These are phyloP conservation scores for Saccharomycopsis amapae DNA, from an alignment of 805 yeast species.

Conservation along the genomic window DNA sequence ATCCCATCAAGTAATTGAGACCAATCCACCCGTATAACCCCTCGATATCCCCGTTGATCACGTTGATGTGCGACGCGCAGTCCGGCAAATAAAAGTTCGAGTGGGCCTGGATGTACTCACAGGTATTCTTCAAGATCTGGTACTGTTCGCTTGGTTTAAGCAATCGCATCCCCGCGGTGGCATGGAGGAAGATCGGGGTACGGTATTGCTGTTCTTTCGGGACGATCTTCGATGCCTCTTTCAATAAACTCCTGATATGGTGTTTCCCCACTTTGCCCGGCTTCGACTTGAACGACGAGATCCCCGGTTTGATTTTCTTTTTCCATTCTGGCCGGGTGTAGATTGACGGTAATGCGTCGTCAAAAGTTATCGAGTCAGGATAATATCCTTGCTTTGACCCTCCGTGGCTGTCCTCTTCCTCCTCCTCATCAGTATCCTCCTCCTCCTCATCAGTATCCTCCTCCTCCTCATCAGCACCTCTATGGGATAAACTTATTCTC, in stretches of 20 bases:
- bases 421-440: conserved; percentile 9
- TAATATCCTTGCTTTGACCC: conserved; percentile 20
- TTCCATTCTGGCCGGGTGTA: conserved; percentile 39
- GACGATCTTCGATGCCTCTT: conserved; percentile 41
- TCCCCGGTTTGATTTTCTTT: conserved; percentile 49
- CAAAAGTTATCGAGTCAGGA: conserved; percentile 6
- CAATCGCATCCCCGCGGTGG: conserved; percentile 63
- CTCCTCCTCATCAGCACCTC: conserved; percentile 18
- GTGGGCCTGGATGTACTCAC: conserved; percentile 40
- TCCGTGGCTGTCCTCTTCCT: conserved; percentile 22
- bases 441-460: conserved; percentile 12
- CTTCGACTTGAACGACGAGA: conserved; percentile 41
- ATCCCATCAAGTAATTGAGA: conserved; percentile 46
- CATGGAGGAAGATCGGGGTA: conserved; percentile 63
- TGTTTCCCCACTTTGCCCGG: conserved; percentile 46
- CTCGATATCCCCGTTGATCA: conserved; percentile 58
- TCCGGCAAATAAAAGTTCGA: conserved; percentile 53
- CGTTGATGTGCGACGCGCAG: conserved; percentile 50
- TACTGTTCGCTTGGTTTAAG: conserved; percentile 46
- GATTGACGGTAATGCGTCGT: conserved; percentile 29
- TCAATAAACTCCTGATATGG: conserved; percentile 44
- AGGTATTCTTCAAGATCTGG: conserved; percentile 39
- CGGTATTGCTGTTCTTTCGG: conserved; percentile 54
- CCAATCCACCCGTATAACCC: conserved; percentile 66
- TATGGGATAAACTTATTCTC: conserved; percentile 20